These are phyloP conservation scores for Pythium chondricola DNA, from an alignment of 352 stramenopile genomes.

Conservation along the genomic window DNA sequence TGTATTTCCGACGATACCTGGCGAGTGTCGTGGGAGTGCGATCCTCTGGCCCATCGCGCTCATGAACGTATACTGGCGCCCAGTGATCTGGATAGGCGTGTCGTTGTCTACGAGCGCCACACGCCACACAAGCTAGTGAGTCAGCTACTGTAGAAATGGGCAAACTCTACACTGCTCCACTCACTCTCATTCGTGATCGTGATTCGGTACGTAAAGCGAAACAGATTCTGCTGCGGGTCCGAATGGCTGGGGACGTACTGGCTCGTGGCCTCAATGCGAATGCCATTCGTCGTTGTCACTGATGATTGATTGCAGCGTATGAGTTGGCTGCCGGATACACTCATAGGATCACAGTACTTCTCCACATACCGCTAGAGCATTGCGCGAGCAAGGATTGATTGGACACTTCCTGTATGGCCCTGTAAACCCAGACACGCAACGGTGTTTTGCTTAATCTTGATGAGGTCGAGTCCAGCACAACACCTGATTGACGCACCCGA, in stretches of 20 bases:
- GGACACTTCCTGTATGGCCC: conserved; percentile 52
- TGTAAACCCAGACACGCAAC: conserved; percentile 14
- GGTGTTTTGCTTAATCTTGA: too few relatives aligned
- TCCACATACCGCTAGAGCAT: conserved; percentile 75
- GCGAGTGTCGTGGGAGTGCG: conserved; percentile 52
- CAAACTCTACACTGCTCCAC: background rate
- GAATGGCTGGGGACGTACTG: conserved; percentile 58
- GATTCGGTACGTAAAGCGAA: conserved; percentile 73
- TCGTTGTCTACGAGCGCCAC: conserved; percentile 26
- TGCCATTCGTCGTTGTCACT: conserved; percentile 63
- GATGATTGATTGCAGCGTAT: too few relatives aligned
- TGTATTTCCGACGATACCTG: conserved; percentile 61
- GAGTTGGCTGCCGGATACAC: too few relatives aligned
- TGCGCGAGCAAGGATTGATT: conserved; percentile 58
- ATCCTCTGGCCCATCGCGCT: conserved; percentile 59
- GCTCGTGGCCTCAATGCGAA: conserved; percentile 71
- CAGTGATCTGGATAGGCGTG: conserved; percentile 54
- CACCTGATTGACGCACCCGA: conserved; percentile 26
- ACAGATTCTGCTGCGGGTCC: conserved; percentile 38
- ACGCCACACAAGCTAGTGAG: background rate
- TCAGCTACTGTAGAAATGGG: background rate
- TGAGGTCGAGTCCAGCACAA: too few relatives aligned
- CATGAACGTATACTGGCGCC: conserved; percentile 74
- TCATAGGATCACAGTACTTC: too few relatives aligned
- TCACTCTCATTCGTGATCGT: conserved; percentile 76